These are phyloP conservation scores for Pythium rishiriense DNA, from an alignment of 352 stramenopile genomes.

Conservation along the genomic window DNA sequence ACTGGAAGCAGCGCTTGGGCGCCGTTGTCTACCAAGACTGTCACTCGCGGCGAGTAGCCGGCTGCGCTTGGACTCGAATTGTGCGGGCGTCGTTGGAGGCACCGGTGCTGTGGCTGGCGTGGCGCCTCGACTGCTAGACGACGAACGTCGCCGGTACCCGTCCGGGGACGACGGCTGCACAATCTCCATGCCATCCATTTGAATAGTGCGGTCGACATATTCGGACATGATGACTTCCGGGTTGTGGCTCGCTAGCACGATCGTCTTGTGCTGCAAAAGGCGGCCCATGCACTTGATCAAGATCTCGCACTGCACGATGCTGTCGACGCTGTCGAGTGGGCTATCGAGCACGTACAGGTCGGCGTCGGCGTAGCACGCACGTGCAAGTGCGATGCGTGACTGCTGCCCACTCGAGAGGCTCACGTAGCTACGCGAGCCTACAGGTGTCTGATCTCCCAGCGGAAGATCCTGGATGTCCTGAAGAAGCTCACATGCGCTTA, in stretches of 20 bases:
- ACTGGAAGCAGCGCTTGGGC: background rate
- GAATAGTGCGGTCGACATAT: conserved; percentile 26
- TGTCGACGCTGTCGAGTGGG: conserved; percentile 34
- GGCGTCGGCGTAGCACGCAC: conserved; percentile 36
- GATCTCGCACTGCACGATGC: conserved; percentile 87
- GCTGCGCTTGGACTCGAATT: conserved; percentile 15
- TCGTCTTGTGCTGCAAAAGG: conserved; percentile 41
- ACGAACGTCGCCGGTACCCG: background rate
- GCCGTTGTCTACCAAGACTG: conserved; percentile 13
- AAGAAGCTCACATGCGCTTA: conserved; percentile 52
- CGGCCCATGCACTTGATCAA: conserved; percentile 47
- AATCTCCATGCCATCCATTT: conserved; percentile 26
- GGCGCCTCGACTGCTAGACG: background rate
- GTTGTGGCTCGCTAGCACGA: conserved; percentile 91
- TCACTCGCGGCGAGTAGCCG: conserved; percentile 15
- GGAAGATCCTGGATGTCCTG: conserved; percentile 32
- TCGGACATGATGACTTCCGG: conserved; percentile 51
- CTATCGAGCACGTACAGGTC: conserved; percentile 35
- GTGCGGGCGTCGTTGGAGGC: background rate
- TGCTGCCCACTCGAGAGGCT: conserved; percentile 37
- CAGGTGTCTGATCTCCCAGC: conserved; percentile 29
- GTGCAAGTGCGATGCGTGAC: conserved; percentile 31
- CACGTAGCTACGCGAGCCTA: conserved; percentile 33
- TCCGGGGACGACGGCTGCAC: background rate
- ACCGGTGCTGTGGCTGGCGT: no score